Percentiles rank a stretch among this genome's conserved stretches.
phyloP scores from a whole-genome alignment of 768 basidiomycete genomes.

The Rhodotorula babjevae region DNA sequence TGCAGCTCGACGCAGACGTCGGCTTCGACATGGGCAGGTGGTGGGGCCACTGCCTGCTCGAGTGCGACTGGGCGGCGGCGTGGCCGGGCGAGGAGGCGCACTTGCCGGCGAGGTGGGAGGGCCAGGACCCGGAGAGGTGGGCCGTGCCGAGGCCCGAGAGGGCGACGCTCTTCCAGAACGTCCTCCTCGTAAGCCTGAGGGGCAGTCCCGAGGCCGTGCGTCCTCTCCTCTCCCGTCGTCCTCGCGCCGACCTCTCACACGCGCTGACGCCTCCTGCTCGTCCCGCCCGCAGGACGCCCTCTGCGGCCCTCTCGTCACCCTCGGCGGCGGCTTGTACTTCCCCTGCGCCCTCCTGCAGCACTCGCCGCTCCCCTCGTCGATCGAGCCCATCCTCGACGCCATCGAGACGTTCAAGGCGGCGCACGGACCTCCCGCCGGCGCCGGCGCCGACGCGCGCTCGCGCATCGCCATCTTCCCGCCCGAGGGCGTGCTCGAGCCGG shows the following conservation, averaged over 20 bases:
- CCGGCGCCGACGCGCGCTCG: not conserved
- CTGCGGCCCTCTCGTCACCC: not conserved
- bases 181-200: conserved; percentile 13
- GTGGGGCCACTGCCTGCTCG: conserved; percentile 22
- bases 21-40: conserved; percentile 5
- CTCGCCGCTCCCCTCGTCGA: not conserved
- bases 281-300: not conserved
- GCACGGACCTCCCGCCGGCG: not conserved
- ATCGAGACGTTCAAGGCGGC: conserved; percentile 7
- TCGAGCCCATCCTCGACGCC: not conserved
- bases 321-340: conserved; percentile 9
- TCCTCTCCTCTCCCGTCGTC: not conserved
- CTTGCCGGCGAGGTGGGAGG: not conserved
- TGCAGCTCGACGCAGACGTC: conserved; percentile 13
- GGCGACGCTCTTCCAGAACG: conserved; percentile 7
- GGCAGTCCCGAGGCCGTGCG: not conserved
- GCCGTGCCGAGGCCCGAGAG: not conserved
- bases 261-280: not conserved
- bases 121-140: not conserved
- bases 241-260: not conserved
- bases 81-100: conserved; percentile 4
- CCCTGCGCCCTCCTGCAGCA: not conserved
- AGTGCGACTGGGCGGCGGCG: conserved; percentile 12
- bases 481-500: not conserved
- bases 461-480: conserved; percentile 14